Conservation (phyloP, 2,329 filamentous ascomycete genomes). For the Aspergillus novofumigatus region DNA sequence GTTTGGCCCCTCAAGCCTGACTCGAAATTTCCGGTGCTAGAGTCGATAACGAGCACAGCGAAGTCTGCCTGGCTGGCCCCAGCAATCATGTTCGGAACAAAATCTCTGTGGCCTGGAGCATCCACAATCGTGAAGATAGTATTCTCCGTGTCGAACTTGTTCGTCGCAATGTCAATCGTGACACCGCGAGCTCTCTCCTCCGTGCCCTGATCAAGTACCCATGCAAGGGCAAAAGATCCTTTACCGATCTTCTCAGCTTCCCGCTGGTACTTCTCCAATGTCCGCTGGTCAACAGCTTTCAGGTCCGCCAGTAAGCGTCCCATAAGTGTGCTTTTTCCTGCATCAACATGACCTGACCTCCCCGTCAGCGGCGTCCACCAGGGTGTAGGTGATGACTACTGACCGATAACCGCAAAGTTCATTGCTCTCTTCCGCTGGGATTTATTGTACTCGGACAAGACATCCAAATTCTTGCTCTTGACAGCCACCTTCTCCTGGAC, state of each 20-base stretch:
- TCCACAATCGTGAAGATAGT: constrained; percentile 92
- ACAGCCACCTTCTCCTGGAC: constrained; percentile 50
- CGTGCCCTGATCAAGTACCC: constrained; percentile 88
- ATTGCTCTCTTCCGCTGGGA: constrained; percentile 71
- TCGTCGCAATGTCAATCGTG: constrained; percentile 94
- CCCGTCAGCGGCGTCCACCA: constrained; percentile 16
- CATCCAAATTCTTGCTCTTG: constrained; percentile 76
- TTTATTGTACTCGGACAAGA: constrained; percentile 74
- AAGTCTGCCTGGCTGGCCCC: constrained; percentile 95
- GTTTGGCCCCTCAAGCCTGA: constrained; percentile 91
- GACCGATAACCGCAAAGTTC: constrained; percentile 91
- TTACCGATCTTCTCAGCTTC: constrained; percentile 92
- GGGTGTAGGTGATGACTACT: constrained; percentile 23
- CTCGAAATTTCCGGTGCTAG: constrained; percentile 86
- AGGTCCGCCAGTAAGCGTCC: constrained; percentile 86
- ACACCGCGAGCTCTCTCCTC: constrained; percentile 89
- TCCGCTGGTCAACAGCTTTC: constrained; percentile 80
- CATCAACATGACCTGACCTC: constrained; percentile 79
- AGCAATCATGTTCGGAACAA: constrained; percentile 98
- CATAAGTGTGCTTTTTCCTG: constrained; percentile 97
- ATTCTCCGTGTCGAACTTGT: constrained; percentile 84
- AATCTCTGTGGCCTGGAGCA: constrained; percentile 90
- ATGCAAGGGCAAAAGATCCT: constrained; percentile 90
- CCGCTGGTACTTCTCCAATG: constrained; percentile 79
- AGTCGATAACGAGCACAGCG: constrained; percentile 89